Evolutionary conservation across 1,284 basidiomycete species (phyloP), one percentile per base, ranked within the genome.

Genomic region (Porodaedalea pini): DNA sequence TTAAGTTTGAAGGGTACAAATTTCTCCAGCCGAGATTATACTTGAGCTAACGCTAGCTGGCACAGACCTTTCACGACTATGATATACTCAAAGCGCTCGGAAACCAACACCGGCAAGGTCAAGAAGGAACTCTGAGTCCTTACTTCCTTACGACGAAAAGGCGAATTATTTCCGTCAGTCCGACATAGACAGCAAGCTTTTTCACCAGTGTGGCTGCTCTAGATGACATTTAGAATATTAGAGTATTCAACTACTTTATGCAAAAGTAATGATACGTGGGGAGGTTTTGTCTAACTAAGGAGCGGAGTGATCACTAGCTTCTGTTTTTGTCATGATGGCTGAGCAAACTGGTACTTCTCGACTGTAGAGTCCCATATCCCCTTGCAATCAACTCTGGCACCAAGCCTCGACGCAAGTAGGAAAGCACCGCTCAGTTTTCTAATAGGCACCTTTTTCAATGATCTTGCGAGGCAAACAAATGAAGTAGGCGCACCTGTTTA

Each of bases 361-460:
- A 81, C 73, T 23, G 85, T 79, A 47, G 79, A 76, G 56, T 90
- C 82, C 91, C 92, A 94, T 32, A 98, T 72, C 19, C 69, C 72
- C 66, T 77, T 79, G 61, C 91, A 91, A 67, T 92, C 81, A 17
- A 98, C 85, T 1, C 76, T 78, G 13, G 92, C 92, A 43, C 81
- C 81, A 36, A 98, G 75, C 55, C 91, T 78, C 13, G 93, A 86
- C 48, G 96, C 96, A 13, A 98, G 80, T 62, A 99, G 74, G 74
- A 99, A 98, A 2, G 92, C 88, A 0, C 96, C 95, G 63, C 92
- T 94, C 62, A 98, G 70, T 80, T 98, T 99, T 67, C 95, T 86
- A 63, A 36, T 5, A 17, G 34, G 17, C 43, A 36, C 13, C 40
- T 49, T 8, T 40, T 19, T 29, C 37, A 27, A 13, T 19, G 41